Percentiles rank a stretch among this genome's conserved stretches.
Conservation (phyloP, 2,329 filamentous ascomycete genomes). For the Byssoonygena ceratinophila region DNA sequence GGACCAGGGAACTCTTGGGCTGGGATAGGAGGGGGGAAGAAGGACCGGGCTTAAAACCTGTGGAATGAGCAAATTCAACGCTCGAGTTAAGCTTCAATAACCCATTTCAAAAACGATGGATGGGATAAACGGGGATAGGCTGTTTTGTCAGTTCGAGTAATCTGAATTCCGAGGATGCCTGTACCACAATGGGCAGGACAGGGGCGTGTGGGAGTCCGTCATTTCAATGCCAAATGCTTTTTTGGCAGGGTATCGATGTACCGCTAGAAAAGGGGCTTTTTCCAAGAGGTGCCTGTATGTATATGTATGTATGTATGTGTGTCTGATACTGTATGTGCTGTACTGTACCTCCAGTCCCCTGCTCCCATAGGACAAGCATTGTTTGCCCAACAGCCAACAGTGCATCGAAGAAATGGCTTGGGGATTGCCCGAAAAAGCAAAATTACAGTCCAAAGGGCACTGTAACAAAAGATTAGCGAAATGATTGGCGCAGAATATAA, state of each 20-base stretch:
- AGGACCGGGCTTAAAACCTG: neutral
- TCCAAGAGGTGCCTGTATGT: neutral
- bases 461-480: neutral
- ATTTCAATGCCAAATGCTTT: slow-evolving; percentile 1
- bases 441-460: neutral
- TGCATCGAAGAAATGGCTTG: neutral
- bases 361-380: neutral
- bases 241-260: slow-evolving; percentile 8
- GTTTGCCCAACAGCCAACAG: neutral
- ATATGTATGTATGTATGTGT: neutral
- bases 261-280: neutral
- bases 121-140: slow-evolving; percentile 10
- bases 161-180: slow-evolving; percentile 11
- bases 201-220: slow-evolving; percentile 1
- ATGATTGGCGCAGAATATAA: neutral
- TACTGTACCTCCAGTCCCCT: neutral
- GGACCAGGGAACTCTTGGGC: slow-evolving; percentile 7
- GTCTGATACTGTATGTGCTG: too few relatives aligned
- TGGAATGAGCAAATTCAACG: slow-evolving; percentile 2
- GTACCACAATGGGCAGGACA: slow-evolving; percentile 9
- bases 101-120: slow-evolving; percentile 9
- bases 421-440: neutral
- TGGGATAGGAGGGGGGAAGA: neutral
- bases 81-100: slow-evolving; percentile 12
- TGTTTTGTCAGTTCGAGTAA: slow-evolving; percentile 5